Conservation (phyloP, 2,329 filamentous ascomycete species). For the Stagonosporopsis rhizophila region DNA sequence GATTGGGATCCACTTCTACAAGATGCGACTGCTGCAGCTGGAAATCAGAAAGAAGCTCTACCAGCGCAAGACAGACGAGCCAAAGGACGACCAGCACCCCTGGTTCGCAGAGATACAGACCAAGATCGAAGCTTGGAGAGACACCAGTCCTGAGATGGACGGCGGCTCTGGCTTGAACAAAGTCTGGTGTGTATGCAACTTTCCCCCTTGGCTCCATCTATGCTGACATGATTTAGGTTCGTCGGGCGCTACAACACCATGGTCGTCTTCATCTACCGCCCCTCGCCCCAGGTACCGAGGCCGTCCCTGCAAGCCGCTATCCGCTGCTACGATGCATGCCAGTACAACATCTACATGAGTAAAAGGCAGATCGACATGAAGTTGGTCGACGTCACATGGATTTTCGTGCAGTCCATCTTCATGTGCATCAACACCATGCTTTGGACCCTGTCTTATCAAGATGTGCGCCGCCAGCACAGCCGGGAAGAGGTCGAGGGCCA, state of each 20-base stretch:
- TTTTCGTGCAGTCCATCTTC: conserved; percentile 87
- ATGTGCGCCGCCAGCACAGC: conserved; percentile 75
- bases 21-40: conserved; percentile 85
- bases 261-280: conserved; percentile 85
- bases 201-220: background rate
- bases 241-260: conserved; percentile 81
- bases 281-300: conserved; percentile 88
- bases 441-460: conserved; percentile 88
- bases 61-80: conserved; percentile 78
- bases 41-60: conserved; percentile 89
- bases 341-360: conserved; percentile 81
- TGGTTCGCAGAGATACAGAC: conserved; percentile 85
- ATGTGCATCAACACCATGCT: conserved; percentile 91
- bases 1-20: conserved; percentile 90
- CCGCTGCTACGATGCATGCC: conserved; percentile 82
- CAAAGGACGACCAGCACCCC: conserved; percentile 79
- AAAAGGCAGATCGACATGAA: conserved; percentile 78
- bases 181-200: conserved; percentile 68
- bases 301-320: conserved; percentile 80
- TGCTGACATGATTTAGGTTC: conserved; percentile 56
- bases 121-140: conserved; percentile 81
- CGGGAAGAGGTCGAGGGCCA: conserved; percentile 79
- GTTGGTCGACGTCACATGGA: conserved; percentile 88
- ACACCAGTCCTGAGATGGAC: conserved; percentile 75
- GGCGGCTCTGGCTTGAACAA: conserved; percentile 75